Evolutionary conservation across 345 rosid species (phyloP).

Genomic region (Abelmoschus esculentus): DNA sequence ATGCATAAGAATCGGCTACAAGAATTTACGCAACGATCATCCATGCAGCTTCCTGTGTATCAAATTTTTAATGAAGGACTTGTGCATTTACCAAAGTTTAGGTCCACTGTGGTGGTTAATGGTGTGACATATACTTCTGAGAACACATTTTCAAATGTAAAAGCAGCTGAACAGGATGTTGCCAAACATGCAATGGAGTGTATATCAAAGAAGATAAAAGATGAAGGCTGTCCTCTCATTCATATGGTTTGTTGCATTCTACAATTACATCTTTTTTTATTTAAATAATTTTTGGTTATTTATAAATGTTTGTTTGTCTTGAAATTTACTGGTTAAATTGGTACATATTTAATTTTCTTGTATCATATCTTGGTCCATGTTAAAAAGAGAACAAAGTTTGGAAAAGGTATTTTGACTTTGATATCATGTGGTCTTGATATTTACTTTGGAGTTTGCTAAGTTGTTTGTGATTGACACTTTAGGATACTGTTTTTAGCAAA

Average conservation of each 20-base stretch:
- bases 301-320: background rate
- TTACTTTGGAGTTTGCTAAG: background rate
- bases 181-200: slow-evolving; percentile 36
- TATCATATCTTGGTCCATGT: background rate
- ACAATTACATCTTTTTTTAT: background rate
- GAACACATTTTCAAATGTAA: slow-evolving; percentile 22
- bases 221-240: slow-evolving; percentile 22
- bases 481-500: slow-evolving; percentile 37
- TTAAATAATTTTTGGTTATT: background rate
- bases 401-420: background rate
- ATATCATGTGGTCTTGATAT: background rate
- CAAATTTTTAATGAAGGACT: slow-evolving; percentile 25
- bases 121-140: slow-evolving; percentile 28
- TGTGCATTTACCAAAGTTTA: slow-evolving; percentile 25
- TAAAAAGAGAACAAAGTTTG: background rate
- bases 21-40: slow-evolving; percentile 31
- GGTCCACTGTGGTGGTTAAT: slow-evolving; percentile 30
- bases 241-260: slow-evolving; percentile 25
- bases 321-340: background rate
- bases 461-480: background rate
- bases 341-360: background rate
- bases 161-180: slow-evolving; percentile 41
- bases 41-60: slow-evolving; percentile 25
- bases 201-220: slow-evolving; percentile 21
- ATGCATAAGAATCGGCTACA: slow-evolving; percentile 34